Base-by-base conservation (phyloP, 495 filamentous ascomycete genomes). In the Chaetomium cochliodes region DNA sequence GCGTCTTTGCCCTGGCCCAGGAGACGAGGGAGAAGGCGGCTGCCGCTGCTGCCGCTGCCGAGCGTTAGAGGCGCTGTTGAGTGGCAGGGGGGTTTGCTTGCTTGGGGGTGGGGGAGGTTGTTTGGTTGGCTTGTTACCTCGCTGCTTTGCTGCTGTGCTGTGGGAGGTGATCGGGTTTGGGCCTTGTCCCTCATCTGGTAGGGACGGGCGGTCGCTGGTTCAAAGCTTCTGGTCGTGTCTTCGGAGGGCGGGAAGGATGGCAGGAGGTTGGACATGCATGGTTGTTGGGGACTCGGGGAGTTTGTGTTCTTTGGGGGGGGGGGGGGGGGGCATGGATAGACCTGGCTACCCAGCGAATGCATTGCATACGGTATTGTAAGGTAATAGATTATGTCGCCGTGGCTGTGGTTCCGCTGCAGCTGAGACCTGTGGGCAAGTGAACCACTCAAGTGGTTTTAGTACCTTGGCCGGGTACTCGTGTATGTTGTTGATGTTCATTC, bases 1-100 rank as follows among this genome's bases (percentile, higher is more conserved):
- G 73, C 22, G 76, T 86, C 1, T 85, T 85, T 62, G 64, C 67
- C 0, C 69, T 78, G 58, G 78, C 67, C 1, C 60, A 66, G 69
- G 72, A 76, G 60, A 64, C 18, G 5, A 58, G 65, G 42, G 69
- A 71, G 54, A 76, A 67, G 65, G 63, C 60, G 58, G 63, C 62
- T 28, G 52, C 51, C 15, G 63, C 30, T 33, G 41, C 33, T 16
- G 25, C 46, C 49, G 25, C 33, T 13, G 26, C n/a, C 0, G 50
- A 15, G 20, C 7, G 23, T 28, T 52, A 15, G 20, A 11, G 22
- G 11, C 11, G 22, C n/a, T n/a, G 23, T 25, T 26, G 22, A 25
- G 20, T 25, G 33, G 23, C 12, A 22, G 2, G 49, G 16, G 49
- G 16, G 47, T 11, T 3, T 7, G 47, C 33, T 37, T 37, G 33